Conservation (phyloP, 2,329 filamentous ascomycete species). For the Eurotiales sp. region DNA sequence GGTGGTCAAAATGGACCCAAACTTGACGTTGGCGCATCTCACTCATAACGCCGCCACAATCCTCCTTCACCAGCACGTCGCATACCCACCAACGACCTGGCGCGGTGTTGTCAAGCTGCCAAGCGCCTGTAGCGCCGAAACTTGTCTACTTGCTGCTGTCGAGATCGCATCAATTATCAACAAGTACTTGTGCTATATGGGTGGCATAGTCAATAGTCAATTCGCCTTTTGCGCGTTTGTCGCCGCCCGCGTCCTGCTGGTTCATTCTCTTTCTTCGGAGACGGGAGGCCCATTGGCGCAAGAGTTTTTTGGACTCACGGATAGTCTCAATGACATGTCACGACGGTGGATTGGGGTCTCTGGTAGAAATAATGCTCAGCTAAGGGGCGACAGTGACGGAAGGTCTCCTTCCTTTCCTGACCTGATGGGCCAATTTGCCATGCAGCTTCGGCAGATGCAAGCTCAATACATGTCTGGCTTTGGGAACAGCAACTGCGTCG, state of each 20-base stretch:
- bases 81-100: slow-evolving; percentile 38
- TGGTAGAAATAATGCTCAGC: no score
- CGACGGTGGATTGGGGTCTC: no score
- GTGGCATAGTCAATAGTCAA: slow-evolving; percentile 1
- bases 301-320: no score
- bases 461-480: no score
- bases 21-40: slow-evolving; percentile 48
- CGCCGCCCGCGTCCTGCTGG: background rate
- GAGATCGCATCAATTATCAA: slow-evolving; percentile 44
- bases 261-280: no score
- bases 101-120: slow-evolving; percentile 36
- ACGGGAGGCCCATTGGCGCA: no score
- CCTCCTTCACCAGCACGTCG: slow-evolving; percentile 48
- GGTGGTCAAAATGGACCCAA: slow-evolving; percentile 42
- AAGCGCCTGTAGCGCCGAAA: slow-evolving; percentile 47
- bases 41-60: slow-evolving; percentile 52
- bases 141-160: slow-evolving; percentile 44
- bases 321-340: no score
- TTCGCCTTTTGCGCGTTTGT: slow-evolving; percentile 6
- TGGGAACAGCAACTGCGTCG: no score
- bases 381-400: no score
- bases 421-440: no score
- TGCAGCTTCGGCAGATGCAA: no score
- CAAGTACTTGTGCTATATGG: slow-evolving; percentile 44
- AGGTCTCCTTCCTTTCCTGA: no score